These are phyloP conservation scores for Chlamydomonas sp. DNA, from an alignment of 139 green algal species.

Conservation along the genomic window DNA sequence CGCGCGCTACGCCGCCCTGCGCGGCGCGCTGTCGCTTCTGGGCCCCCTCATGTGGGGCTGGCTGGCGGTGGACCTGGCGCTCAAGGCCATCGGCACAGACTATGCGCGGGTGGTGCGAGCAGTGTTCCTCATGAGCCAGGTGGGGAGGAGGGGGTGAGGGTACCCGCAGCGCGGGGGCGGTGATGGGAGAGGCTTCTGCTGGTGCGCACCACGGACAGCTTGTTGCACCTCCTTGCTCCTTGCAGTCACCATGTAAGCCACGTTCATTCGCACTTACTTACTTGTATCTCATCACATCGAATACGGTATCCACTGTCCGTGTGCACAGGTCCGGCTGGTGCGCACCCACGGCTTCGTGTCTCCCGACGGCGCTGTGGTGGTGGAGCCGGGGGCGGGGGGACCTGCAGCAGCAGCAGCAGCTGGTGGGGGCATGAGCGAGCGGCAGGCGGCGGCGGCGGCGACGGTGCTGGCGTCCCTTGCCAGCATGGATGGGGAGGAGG, in stretches of 20 bases:
- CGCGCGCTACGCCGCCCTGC: constrained; percentile 71
- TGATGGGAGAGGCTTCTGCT: background rate
- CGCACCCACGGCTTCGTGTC: constrained; percentile 49
- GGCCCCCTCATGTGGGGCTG: constrained; percentile 83
- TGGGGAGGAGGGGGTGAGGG: constrained; percentile 25
- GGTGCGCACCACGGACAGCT: background rate
- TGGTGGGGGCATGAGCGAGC: too few species aligned
- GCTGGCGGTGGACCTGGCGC: constrained; percentile 80
- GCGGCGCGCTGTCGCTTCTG: constrained; percentile 71
- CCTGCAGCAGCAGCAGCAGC: too few species aligned
- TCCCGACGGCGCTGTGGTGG: background rate
- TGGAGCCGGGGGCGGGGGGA: too few species aligned
- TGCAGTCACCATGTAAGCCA: background rate
- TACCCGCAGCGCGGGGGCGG: background rate
- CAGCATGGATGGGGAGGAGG: too few species aligned
- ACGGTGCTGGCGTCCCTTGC: too few species aligned
- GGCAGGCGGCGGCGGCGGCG: too few species aligned
- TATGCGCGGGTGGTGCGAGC: constrained; percentile 76
- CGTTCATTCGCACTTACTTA: too few species aligned
- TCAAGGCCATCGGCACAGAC: constrained; percentile 82
- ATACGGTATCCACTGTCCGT: background rate
- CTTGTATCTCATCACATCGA: background rate
- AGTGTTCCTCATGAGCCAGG: constrained; percentile 82
- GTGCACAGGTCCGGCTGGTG: constrained; percentile 37
- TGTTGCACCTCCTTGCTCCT: background rate